These are phyloP conservation scores for Ganoderma leucocontextum DNA, from an alignment of 1,284 basidiomycete genomes.

Conservation along the genomic window DNA sequence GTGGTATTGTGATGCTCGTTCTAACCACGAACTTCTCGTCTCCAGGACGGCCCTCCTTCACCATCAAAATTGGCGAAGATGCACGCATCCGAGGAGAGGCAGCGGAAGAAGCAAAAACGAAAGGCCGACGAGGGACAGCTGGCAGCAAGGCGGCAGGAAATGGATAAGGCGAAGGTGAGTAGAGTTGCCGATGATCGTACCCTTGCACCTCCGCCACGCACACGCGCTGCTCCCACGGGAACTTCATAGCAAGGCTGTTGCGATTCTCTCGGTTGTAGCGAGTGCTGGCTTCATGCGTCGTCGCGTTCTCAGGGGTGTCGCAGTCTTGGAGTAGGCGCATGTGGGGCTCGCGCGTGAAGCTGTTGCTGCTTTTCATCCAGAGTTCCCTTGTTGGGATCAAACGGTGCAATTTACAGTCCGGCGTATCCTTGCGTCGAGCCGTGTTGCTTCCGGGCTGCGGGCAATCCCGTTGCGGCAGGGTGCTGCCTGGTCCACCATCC, in stretches of 20 bases:
- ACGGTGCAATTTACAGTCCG: too few relatives aligned
- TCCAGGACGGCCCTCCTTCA: slow-evolving; percentile 43
- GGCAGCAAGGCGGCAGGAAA: slow-evolving; percentile 73
- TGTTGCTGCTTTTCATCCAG: background rate
- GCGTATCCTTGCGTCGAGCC: background rate
- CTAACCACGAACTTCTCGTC: background rate
- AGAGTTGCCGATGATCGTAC: background rate
- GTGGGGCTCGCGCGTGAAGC: slow-evolving; percentile 5
- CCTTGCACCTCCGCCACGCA: background rate
- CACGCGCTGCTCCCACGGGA: background rate
- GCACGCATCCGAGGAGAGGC: slow-evolving; percentile 49
- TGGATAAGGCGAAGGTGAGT: slow-evolving; percentile 84
- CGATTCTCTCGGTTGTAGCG: background rate
- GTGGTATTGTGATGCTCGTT: slow-evolving; percentile 14
- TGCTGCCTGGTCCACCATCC: background rate
- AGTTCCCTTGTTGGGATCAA: background rate
- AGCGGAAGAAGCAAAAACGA: slow-evolving; percentile 68
- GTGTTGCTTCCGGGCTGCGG: background rate
- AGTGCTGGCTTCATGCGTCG: background rate
- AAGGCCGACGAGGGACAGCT: slow-evolving; percentile 76
- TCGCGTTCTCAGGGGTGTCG: background rate
- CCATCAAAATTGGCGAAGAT: slow-evolving; percentile 50
- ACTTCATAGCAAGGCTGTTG: background rate
- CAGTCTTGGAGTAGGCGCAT: background rate
- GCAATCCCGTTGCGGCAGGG: background rate